A percentile compares a stretch with the other conserved stretches of the same genome.
Evolutionary conservation across 1,284 basidiomycete species (phyloP).

Genomic region (Tilletia indica): DNA sequence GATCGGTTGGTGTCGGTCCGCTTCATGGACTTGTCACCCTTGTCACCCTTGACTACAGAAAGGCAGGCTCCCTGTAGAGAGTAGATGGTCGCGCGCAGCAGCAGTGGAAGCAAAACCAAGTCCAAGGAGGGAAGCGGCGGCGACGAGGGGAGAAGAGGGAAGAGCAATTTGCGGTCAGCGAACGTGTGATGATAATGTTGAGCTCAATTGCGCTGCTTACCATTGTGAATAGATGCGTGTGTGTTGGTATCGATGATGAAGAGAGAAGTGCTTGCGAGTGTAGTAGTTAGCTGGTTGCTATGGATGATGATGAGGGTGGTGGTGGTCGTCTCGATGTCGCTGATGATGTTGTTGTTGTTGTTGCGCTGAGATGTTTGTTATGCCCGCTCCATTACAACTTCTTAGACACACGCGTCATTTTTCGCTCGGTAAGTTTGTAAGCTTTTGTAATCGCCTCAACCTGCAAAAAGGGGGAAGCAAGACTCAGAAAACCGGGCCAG

Average conservation of each 20-base stretch:
- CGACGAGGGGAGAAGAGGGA: too few species aligned
- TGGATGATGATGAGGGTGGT: constrained; percentile 8
- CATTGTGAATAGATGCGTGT: constrained; percentile 19
- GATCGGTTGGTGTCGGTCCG: constrained; percentile 53
- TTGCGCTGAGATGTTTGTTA: background rate
- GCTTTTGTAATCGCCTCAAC: too few species aligned
- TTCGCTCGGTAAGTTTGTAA: too few species aligned
- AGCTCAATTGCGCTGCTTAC: background rate
- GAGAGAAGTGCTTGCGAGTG: background rate
- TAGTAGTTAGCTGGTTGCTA: background rate
- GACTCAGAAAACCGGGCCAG: too few species aligned
- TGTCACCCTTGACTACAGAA: constrained; percentile 19
- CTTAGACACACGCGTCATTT: too few species aligned
- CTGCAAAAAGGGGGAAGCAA: too few species aligned
- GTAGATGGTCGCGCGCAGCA: constrained; percentile 43
- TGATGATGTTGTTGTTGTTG: background rate
- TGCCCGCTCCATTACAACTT: too few species aligned
- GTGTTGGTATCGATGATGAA: constrained; percentile 9
- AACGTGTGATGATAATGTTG: background rate
- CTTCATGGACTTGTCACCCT: constrained; percentile 48
- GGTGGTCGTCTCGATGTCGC: constrained; percentile 2
- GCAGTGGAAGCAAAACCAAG: background rate
- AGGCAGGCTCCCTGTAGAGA: constrained; percentile 27
- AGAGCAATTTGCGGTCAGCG: too few species aligned
- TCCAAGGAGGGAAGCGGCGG: background rate